These are phyloP conservation scores for Penicillium sp. DNA, from an alignment of 2,329 filamentous ascomycete genomes.

Conservation along the genomic window DNA sequence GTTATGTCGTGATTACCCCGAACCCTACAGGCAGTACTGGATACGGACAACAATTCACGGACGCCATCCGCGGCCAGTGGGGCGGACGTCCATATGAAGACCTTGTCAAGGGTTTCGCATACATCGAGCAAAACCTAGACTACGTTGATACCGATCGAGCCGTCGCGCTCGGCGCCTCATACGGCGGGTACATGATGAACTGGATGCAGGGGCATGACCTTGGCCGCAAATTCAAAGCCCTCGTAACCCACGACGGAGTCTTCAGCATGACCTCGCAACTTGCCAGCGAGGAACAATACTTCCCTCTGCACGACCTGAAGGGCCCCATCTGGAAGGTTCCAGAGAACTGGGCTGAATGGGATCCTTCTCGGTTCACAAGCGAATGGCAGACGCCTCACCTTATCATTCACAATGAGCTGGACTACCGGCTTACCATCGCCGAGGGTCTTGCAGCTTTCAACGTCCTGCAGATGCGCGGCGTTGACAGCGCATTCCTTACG, in stretches of 20 bases:
- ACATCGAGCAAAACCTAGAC: constrained; percentile 49
- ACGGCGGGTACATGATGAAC: constrained; percentile 61
- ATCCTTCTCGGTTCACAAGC: constrained; percentile 54
- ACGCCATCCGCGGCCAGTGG: constrained; percentile 53
- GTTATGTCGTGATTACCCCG: constrained; percentile 59
- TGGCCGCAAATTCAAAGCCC: constrained; percentile 56
- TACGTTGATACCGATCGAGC: constrained; percentile 56
- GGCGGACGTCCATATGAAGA: constrained; percentile 57
- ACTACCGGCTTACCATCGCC: constrained; percentile 81
- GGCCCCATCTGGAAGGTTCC: constrained; percentile 51
- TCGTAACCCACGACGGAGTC: constrained; percentile 55
- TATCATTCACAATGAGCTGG: constrained; percentile 84
- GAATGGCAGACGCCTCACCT: constrained; percentile 86
- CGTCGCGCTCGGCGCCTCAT: constrained; percentile 54
- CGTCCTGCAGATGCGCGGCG: constrained; percentile 69
- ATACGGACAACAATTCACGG: constrained; percentile 56
- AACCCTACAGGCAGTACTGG: constrained; percentile 59
- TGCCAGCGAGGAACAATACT: constrained; percentile 55
- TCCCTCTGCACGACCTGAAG: constrained; percentile 53
- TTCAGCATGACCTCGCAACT: constrained; percentile 46
- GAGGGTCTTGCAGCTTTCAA: constrained; percentile 87
- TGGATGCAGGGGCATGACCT: constrained; percentile 57
- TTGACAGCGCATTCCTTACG: constrained; percentile 74
- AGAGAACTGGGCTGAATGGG: constrained; percentile 56
- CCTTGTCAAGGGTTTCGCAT: constrained; percentile 53